These are phyloP conservation scores for Clitocybe nebularis DNA, from an alignment of 1,284 basidiomycete genomes.

Conservation along the genomic window DNA sequence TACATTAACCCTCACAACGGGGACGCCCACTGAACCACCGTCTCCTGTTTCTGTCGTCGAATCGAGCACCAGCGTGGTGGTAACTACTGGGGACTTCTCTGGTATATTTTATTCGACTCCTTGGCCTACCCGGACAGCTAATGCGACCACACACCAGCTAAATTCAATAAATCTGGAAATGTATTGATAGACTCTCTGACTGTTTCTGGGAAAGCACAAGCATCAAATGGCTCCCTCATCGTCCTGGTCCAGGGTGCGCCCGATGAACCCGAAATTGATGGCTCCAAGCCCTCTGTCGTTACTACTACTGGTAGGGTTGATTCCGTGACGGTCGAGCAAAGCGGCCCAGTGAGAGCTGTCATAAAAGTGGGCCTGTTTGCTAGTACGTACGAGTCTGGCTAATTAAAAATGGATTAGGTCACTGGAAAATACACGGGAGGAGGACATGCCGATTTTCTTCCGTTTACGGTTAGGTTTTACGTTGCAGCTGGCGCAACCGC, in stretches of 20 bases:
- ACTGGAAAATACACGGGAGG: constrained; percentile 35
- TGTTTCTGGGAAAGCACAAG: constrained; percentile 26
- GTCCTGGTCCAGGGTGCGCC: constrained; percentile 32
- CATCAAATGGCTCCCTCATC: constrained; percentile 29
- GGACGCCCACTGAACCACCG: constrained; percentile 33
- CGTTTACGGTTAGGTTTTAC: constrained; percentile 37
- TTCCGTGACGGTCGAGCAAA: constrained; percentile 32
- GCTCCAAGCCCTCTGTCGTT: constrained; percentile 24
- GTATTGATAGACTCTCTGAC: constrained; percentile 29
- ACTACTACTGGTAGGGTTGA: constrained; percentile 29
- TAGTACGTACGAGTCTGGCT: no score
- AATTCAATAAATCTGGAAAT: constrained; percentile 32
- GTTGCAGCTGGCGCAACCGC: constrained; percentile 33
- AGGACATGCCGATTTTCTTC: constrained; percentile 33
- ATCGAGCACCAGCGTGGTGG: constrained; percentile 22
- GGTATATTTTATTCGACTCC: constrained; percentile 18
- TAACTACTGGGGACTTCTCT: constrained; percentile 34
- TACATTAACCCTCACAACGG: constrained; percentile 27
- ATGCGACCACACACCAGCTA: no score
- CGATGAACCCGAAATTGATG: constrained; percentile 29
- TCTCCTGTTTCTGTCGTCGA: constrained; percentile 30
- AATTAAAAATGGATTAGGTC: constrained; percentile 28
- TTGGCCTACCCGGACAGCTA: no score
- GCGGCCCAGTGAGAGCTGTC: constrained; percentile 38
- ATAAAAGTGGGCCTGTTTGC: no score